Base-by-base conservation (phyloP, 2,329 filamentous ascomycete genomes). In the Xylariales sp. region DNA sequence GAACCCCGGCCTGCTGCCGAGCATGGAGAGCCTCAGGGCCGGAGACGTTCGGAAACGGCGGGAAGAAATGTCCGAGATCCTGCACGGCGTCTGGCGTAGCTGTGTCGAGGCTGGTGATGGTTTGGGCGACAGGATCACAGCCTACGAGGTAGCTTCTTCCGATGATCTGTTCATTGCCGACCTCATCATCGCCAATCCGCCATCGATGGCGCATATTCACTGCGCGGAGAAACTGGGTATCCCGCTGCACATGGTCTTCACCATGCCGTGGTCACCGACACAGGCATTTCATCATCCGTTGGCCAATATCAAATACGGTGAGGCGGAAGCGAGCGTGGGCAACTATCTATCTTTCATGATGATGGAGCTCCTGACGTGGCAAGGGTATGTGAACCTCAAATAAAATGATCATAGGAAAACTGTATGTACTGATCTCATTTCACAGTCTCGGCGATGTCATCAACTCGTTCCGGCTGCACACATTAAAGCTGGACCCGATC, bases 341-440 rank as follows among this genome's bases (percentile, higher is more conserved):
- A 86, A 86, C 44, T 85, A 80, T 51, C 72, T 85, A 16, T 81
- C 77, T 1, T 84, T 85, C 47, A 72, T 75, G 16, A 67, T 87
- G 40, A 78, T 88, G 18, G 83, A 88, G 40, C 75, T 85, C 59
- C 65, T 88, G 53, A 84, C 84, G 3, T 88, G 83, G 83, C 83
- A 88, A 62, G 83, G 83, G 57, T 63, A 40, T 34, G 29, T 54
- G 2, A 14, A 7, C n/a, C 18, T 13, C 24, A 5, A 8, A 6
- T 10, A 14, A 19, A 12, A 6, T n/a, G 16, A 6, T 19, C 7
- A 10, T 29, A 15, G 20, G 24, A 5, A 14, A 16, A 17, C 13
- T 25, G 5, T 33, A 12, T 23, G 19, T 19, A 5, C 39, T 41
- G 25, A 27, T 21, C 24, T n/a, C 12, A 5, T n/a, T 6, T 15